Percentiles rank a stretch among this genome's conserved stretches.
phyloP scores from a whole-genome alignment of 139 green algal genomes.

The Trebouxia sp. region DNA sequence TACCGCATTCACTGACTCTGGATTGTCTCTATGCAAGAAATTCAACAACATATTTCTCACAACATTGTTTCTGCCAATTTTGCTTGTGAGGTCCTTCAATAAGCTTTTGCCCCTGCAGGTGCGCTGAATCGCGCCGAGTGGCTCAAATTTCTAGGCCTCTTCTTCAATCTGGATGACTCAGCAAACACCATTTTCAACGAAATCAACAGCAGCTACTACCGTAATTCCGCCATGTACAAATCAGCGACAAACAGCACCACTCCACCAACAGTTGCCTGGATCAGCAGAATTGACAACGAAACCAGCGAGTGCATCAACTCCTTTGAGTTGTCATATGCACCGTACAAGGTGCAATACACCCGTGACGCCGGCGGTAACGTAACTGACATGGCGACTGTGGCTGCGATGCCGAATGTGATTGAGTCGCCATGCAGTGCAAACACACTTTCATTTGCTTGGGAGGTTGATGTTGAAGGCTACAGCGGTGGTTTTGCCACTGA shows the following conservation, averaged over 20 bases:
- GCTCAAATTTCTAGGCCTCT: constrained; percentile 82
- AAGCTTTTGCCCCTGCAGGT: constrained; percentile 44
- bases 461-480: neutral
- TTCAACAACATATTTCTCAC: too few species aligned
- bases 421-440: neutral
- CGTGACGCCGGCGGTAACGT: constrained; percentile 55
- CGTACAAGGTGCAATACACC: constrained; percentile 47
- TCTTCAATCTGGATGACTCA: constrained; percentile 80
- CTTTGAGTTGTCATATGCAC: constrained; percentile 34
- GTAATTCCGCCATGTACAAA: neutral
- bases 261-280: neutral
- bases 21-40: too few species aligned
- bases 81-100: neutral
- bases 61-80: neutral
- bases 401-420: neutral
- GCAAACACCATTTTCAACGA: constrained; percentile 59
- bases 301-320: neutral
- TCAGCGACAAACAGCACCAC: neutral
- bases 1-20: too few species aligned
- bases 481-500: constrained; percentile 33
- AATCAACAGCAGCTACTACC: constrained; percentile 37
- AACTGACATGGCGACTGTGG: constrained; percentile 30
- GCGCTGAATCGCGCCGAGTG: constrained; percentile 77
- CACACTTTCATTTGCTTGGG: constrained; percentile 45
- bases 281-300: constrained; percentile 21